Evolutionary conservation across 352 stramenopile species (phyloP).

Genomic region (Globisporangium splendens): DNA sequence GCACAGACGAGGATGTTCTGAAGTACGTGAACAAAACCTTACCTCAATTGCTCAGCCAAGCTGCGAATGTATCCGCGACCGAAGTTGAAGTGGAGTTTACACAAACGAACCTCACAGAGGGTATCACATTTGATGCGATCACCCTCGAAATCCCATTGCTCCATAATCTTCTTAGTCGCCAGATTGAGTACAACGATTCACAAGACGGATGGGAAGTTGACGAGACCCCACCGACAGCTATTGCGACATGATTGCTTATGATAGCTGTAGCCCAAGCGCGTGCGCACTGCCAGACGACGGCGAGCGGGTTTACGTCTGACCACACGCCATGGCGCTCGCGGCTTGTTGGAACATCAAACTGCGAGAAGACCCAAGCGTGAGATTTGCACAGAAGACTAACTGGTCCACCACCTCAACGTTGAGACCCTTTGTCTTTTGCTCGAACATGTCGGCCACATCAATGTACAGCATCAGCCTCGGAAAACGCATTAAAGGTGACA

Average conservation of each 20-base stretch:
- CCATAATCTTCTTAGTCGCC: neutral
- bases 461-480: constrained; percentile 7
- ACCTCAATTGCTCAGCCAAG: neutral
- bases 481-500: constrained; percentile 6
- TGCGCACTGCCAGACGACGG: neutral
- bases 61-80: neutral
- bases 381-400: too few relatives aligned
- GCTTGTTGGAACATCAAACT: constrained; percentile 1
- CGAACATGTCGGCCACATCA: neutral
- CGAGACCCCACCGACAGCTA: neutral
- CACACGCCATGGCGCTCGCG: constrained; percentile 1
- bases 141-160: constrained; percentile 6
- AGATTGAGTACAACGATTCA: too few relatives aligned
- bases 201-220: neutral
- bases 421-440: too few relatives aligned
- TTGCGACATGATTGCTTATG: neutral
- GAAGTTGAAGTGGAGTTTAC: constrained; percentile 3
- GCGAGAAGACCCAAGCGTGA: neutral
- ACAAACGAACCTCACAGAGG: constrained; percentile 1
- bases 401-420: too few relatives aligned
- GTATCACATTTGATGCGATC: constrained; percentile 5
- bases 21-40: constrained; percentile 2
- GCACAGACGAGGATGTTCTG: neutral
- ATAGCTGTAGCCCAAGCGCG: neutral
- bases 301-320: neutral